Percentiles rank a stretch among this genome's conserved stretches.
These are phyloP conservation scores for Musa balbisiana DNA, from an alignment of 202 grass and related monocot species.

Conservation along the genomic window DNA sequence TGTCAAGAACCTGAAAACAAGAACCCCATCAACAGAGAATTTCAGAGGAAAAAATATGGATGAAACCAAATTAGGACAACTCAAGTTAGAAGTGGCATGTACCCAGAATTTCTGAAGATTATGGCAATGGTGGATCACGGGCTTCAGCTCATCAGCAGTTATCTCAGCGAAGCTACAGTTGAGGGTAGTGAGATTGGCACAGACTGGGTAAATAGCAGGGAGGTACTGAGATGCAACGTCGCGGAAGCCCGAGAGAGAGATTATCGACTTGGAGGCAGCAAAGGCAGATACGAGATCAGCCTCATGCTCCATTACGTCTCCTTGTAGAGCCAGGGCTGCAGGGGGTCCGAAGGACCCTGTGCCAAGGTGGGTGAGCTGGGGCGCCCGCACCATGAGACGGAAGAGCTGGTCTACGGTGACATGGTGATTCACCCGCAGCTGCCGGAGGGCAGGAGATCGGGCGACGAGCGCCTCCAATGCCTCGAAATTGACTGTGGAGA, in stretches of 20 bases:
- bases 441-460: conserved; percentile 19
- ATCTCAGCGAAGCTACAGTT: conserved; percentile 26
- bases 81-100: conserved; percentile 2
- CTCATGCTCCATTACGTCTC: neutral
- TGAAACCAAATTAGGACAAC: neutral
- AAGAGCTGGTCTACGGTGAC: conserved; percentile 28
- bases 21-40: no score
- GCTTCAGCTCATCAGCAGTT: conserved; percentile 17
- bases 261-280: conserved; percentile 20
- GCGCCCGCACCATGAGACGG: conserved; percentile 27
- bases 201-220: conserved; percentile 29
- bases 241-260: conserved; percentile 21
- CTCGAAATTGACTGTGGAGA: conserved; percentile 20
- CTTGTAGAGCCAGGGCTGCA: neutral
- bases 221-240: conserved; percentile 20
- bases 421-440: conserved; percentile 28
- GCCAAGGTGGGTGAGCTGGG: conserved; percentile 7
- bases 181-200: conserved; percentile 33
- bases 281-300: conserved; percentile 15
- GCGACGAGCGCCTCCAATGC: conserved; percentile 30
- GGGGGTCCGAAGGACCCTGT: conserved; percentile 1
- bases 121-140: conserved; percentile 20
- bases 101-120: conserved; percentile 36
- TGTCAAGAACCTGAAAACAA: conserved; percentile 13
- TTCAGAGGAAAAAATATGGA: no score